Conservation (phyloP, 345 rosid genomes). For the Citropsis articulata region DNA sequence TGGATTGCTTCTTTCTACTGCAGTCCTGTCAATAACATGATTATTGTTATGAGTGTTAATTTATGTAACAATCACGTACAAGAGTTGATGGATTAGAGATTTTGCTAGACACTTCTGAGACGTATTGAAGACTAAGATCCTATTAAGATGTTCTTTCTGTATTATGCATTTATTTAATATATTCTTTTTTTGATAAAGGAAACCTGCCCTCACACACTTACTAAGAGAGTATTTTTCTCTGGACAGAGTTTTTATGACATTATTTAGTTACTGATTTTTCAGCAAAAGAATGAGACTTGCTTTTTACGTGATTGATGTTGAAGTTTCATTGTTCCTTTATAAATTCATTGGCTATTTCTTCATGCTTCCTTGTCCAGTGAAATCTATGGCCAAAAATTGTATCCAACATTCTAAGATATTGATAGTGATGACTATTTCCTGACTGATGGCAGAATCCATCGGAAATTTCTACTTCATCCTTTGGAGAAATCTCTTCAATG, state of each 20-base stretch:
- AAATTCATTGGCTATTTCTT: neutral
- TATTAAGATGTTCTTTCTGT: neutral
- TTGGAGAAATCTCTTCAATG: constrained; percentile 27
- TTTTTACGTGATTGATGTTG: neutral
- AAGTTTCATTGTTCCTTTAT: neutral
- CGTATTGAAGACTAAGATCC: neutral
- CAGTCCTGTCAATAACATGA: neutral
- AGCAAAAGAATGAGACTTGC: neutral
- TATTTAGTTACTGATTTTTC: neutral
- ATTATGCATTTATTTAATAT: neutral
- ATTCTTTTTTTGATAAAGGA: neutral
- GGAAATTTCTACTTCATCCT: constrained; percentile 39
- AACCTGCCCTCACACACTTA: neutral
- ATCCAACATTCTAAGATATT: neutral
- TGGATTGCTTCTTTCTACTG: neutral
- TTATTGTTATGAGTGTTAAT: neutral
- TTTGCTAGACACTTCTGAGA: neutral
- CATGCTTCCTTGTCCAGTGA: neutral
- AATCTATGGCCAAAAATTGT: neutral
- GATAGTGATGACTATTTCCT: constrained; percentile 4
- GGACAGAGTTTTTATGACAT: neutral
- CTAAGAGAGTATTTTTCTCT: neutral
- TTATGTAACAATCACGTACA: neutral
- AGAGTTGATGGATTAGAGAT: neutral
- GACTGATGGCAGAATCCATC: constrained; percentile 41